Base-by-base conservation (phyloP, 495 filamentous ascomycete genomes). In the Lasiosphaeris hirsuta region DNA sequence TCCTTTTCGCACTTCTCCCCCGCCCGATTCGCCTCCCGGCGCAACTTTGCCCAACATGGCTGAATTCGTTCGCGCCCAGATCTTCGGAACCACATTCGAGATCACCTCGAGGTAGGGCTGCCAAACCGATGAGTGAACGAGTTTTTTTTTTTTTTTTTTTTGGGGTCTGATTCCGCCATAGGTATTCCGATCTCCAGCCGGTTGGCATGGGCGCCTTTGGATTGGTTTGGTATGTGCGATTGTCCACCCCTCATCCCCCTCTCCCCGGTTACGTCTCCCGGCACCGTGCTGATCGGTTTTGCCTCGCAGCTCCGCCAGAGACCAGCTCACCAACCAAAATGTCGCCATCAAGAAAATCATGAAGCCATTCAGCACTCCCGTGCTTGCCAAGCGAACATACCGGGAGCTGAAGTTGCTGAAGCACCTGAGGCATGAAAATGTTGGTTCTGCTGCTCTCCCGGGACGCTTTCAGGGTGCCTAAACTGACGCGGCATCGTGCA, bases 341-440 rank as follows among this genome's bases (percentile, higher is more conserved):
- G 94, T 98, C 56, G 94, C 94, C 34, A 91, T 98, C 65, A 98
- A 98, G 84, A 98, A 98, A 81, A 98, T 98, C 68, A 97, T 98
- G 95, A 98, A 98, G 80, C 94, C 94, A 7, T 98, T 98, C 77
- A 96, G 91, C 80, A 98, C 94, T 10, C 94, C 94, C 6, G 94
- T 98, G 43, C 77, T 98, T 40, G 94, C 94, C 17, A 98, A 98
- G 80, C 81, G 94, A 68, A 98, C 94, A 23, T 98, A 98, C 69
- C 88, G 94, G 57, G 94, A 98, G 69, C 78, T 98, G 73, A 98
- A 98, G 81, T 82, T 98, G 54, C 77, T 98, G 64, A 98, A 98
- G 77, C 94, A 98, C 69, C 77, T 98, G 43, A 88, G 85, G 64
- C 94, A 98, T 71, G 94, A 98, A 75, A 98, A 98, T 79, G 94